Percentiles rank a stretch among this genome's conserved stretches.
Evolutionary conservation across 1,284 basidiomycete genomes (phyloP).

Genomic region (Stereum hirsutum): DNA sequence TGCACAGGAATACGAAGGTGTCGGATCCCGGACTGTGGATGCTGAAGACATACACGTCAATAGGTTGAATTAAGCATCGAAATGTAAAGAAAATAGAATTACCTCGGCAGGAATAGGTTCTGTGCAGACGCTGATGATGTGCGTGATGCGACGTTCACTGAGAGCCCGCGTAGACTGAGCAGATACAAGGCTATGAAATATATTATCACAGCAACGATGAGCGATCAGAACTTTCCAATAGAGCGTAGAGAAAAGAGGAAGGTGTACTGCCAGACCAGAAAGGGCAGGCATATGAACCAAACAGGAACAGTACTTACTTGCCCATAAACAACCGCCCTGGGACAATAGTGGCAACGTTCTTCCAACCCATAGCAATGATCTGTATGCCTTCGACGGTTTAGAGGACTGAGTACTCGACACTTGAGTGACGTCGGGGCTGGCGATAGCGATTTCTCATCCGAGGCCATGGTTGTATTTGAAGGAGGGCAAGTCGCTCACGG

Average conservation of each 20-base stretch:
- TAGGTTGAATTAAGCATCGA: no score
- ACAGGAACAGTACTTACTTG: slow-evolving; percentile 43
- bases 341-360: slow-evolving; percentile 65
- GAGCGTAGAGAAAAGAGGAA: no score
- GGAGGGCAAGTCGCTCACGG: no score
- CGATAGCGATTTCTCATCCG: neutral
- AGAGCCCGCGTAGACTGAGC: slow-evolving; percentile 66
- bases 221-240: no score
- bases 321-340: slow-evolving; percentile 62
- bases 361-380: slow-evolving; percentile 44
- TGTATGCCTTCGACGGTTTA: neutral
- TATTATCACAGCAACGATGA: no score
- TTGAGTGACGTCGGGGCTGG: slow-evolving; percentile 1
- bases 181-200: slow-evolving; percentile 62
- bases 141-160: slow-evolving; percentile 65
- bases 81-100: no score
- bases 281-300: slow-evolving; percentile 15
- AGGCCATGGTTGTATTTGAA: neutral
- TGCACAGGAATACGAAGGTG: slow-evolving; percentile 68
- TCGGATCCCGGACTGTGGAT: slow-evolving; percentile 59
- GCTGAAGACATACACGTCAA: no score
- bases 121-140: slow-evolving; percentile 66
- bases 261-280: slow-evolving; percentile 11
- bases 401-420: no score
- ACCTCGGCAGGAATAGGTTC: slow-evolving; percentile 72